Conservation (phyloP, 768 basidiomycete genomes). For the Phylloporus sp. region DNA sequence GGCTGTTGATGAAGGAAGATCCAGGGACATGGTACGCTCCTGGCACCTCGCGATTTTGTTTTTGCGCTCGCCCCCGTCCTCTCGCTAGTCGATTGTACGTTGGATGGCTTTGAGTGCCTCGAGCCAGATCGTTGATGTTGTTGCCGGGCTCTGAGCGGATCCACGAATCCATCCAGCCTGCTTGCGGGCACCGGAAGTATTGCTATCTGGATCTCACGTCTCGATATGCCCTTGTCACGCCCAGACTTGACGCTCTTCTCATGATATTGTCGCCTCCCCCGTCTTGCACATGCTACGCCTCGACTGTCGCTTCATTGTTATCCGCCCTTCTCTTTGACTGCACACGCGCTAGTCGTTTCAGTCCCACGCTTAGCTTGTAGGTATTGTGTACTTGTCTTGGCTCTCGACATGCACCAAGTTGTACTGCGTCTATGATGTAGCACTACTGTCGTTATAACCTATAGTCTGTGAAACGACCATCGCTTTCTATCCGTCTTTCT, state of each 20-base stretch:
- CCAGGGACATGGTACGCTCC: slow-evolving; percentile 11
- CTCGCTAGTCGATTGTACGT: slow-evolving; percentile 37
- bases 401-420: slow-evolving; percentile 26
- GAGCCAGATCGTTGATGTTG: slow-evolving; percentile 12
- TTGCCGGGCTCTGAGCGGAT: slow-evolving; percentile 8
- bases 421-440: slow-evolving; percentile 33
- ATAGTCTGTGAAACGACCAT: slow-evolving; percentile 24
- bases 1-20: slow-evolving; percentile 22
- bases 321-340: slow-evolving; percentile 24
- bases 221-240: slow-evolving; percentile 26
- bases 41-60: slow-evolving; percentile 3
- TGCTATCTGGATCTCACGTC: slow-evolving; percentile 14
- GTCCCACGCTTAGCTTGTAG: slow-evolving; percentile 23
- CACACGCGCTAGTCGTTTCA: slow-evolving; percentile 24
- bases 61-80: slow-evolving; percentile 25
- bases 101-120: slow-evolving; percentile 24
- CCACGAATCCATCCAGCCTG: slow-evolving; percentile 10
- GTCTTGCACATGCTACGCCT: slow-evolving; percentile 15
- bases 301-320: slow-evolving; percentile 14
- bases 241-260: slow-evolving; percentile 16
- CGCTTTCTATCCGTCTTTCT: slow-evolving; percentile 1
- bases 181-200: slow-evolving; percentile 27
- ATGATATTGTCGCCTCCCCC: neutral
- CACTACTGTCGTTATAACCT: slow-evolving; percentile 23
- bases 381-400: slow-evolving; percentile 29